Evolutionary conservation across 768 basidiomycete genomes (phyloP), one percentile per base, ranked within the genome.

Genomic region (Leucocoprinus leucothites): DNA sequence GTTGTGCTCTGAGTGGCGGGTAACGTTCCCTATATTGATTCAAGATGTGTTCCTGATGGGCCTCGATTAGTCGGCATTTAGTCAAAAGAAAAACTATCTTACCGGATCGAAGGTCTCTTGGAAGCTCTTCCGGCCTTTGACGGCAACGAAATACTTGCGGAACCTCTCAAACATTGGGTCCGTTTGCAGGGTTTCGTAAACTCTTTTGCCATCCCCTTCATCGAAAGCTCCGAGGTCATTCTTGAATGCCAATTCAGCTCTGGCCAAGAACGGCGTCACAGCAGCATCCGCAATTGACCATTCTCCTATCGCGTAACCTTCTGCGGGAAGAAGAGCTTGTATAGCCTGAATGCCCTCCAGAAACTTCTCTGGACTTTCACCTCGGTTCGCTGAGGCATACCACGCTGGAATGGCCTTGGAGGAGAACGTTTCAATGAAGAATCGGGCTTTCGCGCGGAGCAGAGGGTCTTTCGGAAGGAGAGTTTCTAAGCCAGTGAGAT

Each of bases 221-320:
- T 74, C 71, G 59, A 68, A 87, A 19, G 66, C 70, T 1, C 85
- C 84, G 19, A 83, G 26, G 28, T 86, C 82, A 57, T 82, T 76
- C 62, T 70, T 66, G 26, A 82, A 59, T 26, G 64, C 47, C 1
- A 81, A 55, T 24, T 77, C 73, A 40, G 78, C 57, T 9, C 87
- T 73, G n/a, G 76, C 83, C 13, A 86, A 60, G 74, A 86, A 84
- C 1, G 87, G 84, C 3, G 77, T 69, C 22, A 86, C 63, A 0
- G 82, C 79, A 5, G 81, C 78, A 60, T 88, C 87, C 11, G 86
- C 87, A 49, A 81, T 78, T n/a, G 77, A 82, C 65, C 75, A 87
- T 48, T 78, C 70, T 13, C 78, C 71, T 24, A 74, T 60, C 1
- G 71, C 82, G 44, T 71, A 83, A 0, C 78, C 79, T 40, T 74